phyloP scores from a whole-genome alignment of 495 filamentous ascomycete genomes.

The Pseudomonodictys pantanalensis region DNA sequence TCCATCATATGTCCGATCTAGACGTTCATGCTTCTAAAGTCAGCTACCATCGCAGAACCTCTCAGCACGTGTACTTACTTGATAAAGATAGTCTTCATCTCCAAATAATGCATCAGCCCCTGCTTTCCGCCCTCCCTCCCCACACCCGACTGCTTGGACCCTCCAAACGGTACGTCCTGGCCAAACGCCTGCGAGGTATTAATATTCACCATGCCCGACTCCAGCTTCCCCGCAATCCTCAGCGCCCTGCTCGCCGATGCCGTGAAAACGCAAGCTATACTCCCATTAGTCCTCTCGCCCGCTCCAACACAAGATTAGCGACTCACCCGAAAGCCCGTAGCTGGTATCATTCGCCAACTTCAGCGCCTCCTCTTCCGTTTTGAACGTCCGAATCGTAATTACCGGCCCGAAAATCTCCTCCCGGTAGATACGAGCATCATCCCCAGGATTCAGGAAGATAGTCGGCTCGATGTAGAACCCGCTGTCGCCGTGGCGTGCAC shows the following conservation, averaged over 20 bases:
- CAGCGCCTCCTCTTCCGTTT: constrained; percentile 54
- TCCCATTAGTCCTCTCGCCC: background rate
- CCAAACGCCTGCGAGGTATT: constrained; percentile 49
- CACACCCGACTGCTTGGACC: constrained; percentile 51
- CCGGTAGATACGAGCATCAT: constrained; percentile 47
- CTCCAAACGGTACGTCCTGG: constrained; percentile 49
- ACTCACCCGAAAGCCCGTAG: constrained; percentile 27
- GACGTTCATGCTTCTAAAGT: background rate
- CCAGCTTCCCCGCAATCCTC: constrained; percentile 49
- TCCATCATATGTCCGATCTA: background rate
- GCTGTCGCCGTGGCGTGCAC: constrained; percentile 33
- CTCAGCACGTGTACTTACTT: constrained; percentile 3
- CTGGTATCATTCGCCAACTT: constrained; percentile 49
- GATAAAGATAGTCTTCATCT: constrained; percentile 48
- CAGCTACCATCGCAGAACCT: background rate
- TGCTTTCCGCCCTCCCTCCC: constrained; percentile 48
- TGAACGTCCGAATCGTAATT: constrained; percentile 49
- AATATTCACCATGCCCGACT: constrained; percentile 54
- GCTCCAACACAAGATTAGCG: background rate
- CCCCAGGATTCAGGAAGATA: constrained; percentile 47
- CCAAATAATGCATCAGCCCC: constrained; percentile 46
- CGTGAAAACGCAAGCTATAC: constrained; percentile 49
- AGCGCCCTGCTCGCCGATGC: constrained; percentile 51
- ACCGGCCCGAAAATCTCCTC: constrained; percentile 58
- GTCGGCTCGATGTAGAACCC: constrained; percentile 51